Conservation (phyloP, 768 basidiomycete genomes). For the Hydnomerulius pinastri region DNA sequence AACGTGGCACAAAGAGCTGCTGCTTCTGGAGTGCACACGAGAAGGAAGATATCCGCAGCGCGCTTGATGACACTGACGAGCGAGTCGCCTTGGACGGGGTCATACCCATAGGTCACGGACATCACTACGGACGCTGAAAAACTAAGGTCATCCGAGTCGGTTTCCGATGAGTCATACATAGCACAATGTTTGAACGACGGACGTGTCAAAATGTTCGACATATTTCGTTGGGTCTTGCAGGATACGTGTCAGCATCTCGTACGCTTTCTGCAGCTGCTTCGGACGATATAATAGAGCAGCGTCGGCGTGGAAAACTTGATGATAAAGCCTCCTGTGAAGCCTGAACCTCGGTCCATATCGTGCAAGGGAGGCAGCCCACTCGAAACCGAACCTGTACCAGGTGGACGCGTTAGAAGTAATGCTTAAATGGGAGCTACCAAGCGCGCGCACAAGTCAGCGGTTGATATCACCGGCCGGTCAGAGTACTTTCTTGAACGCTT, state of each 20-base stretch:
- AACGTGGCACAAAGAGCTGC: conserved; percentile 8
- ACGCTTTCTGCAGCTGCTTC: conserved; percentile 13
- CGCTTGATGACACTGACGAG: conserved; percentile 11
- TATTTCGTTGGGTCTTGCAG: conserved; percentile 11
- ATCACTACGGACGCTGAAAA: conserved; percentile 12
- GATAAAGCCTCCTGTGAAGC: conserved; percentile 21
- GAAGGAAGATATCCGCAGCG: conserved; percentile 6
- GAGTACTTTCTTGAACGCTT: conserved; percentile 55
- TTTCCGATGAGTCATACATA: background rate
- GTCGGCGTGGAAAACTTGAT: conserved; percentile 17
- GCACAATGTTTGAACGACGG: background rate
- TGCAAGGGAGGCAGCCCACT: conserved; percentile 12
- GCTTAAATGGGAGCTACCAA: background rate
- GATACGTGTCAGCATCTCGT: conserved; percentile 9
- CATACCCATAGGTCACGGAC: conserved; percentile 20
- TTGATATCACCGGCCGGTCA: conserved; percentile 7
- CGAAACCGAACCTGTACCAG: conserved; percentile 22
- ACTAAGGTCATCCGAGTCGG: background rate
- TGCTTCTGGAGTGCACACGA: background rate
- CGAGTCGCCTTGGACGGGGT: conserved; percentile 1
- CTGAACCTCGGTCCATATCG: conserved; percentile 26
- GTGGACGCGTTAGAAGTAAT: background rate
- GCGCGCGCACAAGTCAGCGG: conserved; percentile 9
- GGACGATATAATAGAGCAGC: conserved; percentile 13
- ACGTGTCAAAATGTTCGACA: conserved; percentile 12